Evolutionary conservation across 768 basidiomycete species (phyloP), one percentile per base, ranked within the genome.

Genomic region (Mrakia blollopis): DNA sequence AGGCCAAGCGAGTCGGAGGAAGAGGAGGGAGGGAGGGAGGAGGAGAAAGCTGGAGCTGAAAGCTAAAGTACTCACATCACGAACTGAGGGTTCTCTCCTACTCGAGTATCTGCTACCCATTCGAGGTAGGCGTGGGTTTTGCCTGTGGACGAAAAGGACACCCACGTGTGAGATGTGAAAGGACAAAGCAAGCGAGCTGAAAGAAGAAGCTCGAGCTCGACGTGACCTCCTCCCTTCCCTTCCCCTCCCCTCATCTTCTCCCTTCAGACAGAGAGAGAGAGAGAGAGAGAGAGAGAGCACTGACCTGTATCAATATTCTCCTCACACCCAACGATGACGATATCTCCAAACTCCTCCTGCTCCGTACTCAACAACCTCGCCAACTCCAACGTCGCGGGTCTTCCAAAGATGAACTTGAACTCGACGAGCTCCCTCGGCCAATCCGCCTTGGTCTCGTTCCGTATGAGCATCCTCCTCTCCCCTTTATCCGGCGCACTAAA

Each of bases 71-170:
- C 83, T 81, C 77, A 84, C 84, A 84, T 81, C 11, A 84, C 83
- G 78, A 83, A 84, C 80, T 83, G 79, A 35, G 84, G 84, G 47
- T 82, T 74, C 73, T 79, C 75, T 25, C 84, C 83, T 25, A 75
- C 80, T 72, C 81, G 82, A 54, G 81, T 78, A 41, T 83, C 80
- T 0, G 84, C 84, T 21, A 83, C 81, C 83, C 83, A 84, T 79
- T 83, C 82, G 76, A 83, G 83, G 78, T 82, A 84, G 74, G 81
- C 82, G 79, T 83, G 83, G 47, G 83, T 84, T 78, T 84, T 84
- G 28, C 84, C 84, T 28, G 47, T 50, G 5, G 1, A 41, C 39
- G 39, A 41, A 41, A 11, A 41, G 39, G 11, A 41, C 6, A 41
- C 16, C 16, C 3, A 50, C 47, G 18, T 18, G 13, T 50, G 16